Conservation (phyloP, 208 protist genomes). For the Trypanosoma caninum region DNA sequence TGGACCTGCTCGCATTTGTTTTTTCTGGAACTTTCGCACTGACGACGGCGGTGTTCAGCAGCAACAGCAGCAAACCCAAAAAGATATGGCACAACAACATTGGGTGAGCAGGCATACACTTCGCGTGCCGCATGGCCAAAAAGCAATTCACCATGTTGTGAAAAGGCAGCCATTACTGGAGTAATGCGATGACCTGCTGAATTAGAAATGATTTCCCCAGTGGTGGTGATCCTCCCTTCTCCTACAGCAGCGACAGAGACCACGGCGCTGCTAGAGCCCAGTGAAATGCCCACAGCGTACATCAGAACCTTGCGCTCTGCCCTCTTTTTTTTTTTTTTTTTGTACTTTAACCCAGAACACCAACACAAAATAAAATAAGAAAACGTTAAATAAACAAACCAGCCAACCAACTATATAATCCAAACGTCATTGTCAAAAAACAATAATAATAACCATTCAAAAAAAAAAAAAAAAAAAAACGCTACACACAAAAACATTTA, state of each 20-base stretch:
- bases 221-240: conserved; percentile 21
- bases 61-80: conserved; percentile 69
- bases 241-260: conserved; percentile 48
- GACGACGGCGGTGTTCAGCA: conserved; percentile 13
- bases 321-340: not conserved
- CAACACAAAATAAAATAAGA: too few relatives aligned
- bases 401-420: too few relatives aligned
- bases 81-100: conserved; percentile 76
- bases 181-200: conserved; percentile 77
- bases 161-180: conserved; percentile 55
- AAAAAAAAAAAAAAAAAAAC: not conserved
- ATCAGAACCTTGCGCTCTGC: conserved; percentile 13
- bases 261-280: conserved; percentile 71
- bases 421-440: too few relatives aligned
- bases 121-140: conserved; percentile 78
- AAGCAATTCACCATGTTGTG: conserved; percentile 63
- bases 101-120: conserved; percentile 58
- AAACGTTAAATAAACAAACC: too few relatives aligned
- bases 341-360: not conserved
- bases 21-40: conserved; percentile 17
- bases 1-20: conserved; percentile 9
- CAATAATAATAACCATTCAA: not conserved
- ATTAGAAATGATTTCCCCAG: conserved; percentile 73
- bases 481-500: conserved; percentile 4
- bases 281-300: conserved; percentile 82